A percentile compares a stretch with the other conserved stretches of the same genome.
These are phyloP conservation scores for Fusarium burgessii DNA, from an alignment of 2,329 filamentous ascomycete genomes.

Conservation along the genomic window DNA sequence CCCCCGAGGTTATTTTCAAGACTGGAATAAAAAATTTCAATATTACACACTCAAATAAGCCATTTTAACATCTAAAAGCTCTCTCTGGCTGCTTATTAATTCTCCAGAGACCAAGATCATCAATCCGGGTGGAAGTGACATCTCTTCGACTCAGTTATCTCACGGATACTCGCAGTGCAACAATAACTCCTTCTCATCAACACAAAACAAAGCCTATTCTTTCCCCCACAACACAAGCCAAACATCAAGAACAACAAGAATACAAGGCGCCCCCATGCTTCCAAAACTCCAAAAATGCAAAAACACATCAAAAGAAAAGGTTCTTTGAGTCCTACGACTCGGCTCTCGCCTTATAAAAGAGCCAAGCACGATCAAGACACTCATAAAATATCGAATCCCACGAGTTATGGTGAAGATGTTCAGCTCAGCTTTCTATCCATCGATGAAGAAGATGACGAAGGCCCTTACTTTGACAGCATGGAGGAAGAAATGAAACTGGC, in stretches of 20 bases:
- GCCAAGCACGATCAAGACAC: constrained; percentile 7
- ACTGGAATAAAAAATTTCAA: background rate
- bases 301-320: constrained; percentile 3
- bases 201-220: constrained; percentile 10
- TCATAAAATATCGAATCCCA: constrained; percentile 19
- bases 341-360: constrained; percentile 3
- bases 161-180: constrained; percentile 26
- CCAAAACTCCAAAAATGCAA: constrained; percentile 15
- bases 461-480: constrained; percentile 11
- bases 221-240: background rate
- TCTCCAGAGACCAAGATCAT: background rate
- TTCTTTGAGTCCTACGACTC: constrained; percentile 19
- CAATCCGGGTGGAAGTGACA: constrained; percentile 2
- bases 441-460: constrained; percentile 24
- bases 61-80: rapidly evolving
- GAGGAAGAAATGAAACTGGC: constrained; percentile 58
- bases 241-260: background rate
- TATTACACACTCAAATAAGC: background rate
- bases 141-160: background rate
- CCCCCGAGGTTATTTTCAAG: background rate
- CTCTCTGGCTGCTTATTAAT: background rate
- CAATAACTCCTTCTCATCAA: constrained; percentile 8
- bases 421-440: constrained; percentile 9
- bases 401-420: constrained; percentile 6
- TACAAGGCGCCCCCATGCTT: background rate